Percentiles rank a stretch among this genome's conserved stretches.
These are phyloP conservation scores for Nigrospora oryzae DNA, from an alignment of 2,329 filamentous ascomycete species.

Conservation along the genomic window DNA sequence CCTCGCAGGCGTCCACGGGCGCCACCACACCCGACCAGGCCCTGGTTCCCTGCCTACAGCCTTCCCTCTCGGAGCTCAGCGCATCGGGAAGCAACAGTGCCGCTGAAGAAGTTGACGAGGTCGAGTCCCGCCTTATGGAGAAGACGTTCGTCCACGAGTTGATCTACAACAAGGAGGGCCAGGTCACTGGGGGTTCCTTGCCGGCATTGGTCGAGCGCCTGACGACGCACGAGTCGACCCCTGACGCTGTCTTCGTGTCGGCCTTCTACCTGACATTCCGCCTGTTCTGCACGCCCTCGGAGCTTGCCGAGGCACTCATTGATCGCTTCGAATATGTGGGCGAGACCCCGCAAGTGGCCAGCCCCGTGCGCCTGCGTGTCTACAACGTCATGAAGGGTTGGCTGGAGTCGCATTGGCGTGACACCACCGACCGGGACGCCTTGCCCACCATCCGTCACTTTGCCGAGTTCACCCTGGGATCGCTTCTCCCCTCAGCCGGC, in stretches of 20 bases:
- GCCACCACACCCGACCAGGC: slow-evolving; percentile 75
- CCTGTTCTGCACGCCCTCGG: slow-evolving; percentile 74
- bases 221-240: slow-evolving; percentile 86
- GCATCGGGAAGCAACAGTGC: slow-evolving; percentile 54
- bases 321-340: slow-evolving; percentile 89
- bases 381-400: slow-evolving; percentile 97
- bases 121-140: slow-evolving; percentile 77
- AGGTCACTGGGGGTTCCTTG: slow-evolving; percentile 87
- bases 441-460: slow-evolving; percentile 72
- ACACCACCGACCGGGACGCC: slow-evolving; percentile 69
- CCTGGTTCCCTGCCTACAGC: slow-evolving; percentile 45
- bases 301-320: slow-evolving; percentile 75
- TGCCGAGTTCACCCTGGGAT: slow-evolving; percentile 62
- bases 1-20: slow-evolving; percentile 77
- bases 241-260: slow-evolving; percentile 83
- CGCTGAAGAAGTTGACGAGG: slow-evolving; percentile 70
- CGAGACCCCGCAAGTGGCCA: slow-evolving; percentile 65
- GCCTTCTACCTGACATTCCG: slow-evolving; percentile 96
- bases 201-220: slow-evolving; percentile 88
- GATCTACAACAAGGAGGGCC: slow-evolving; percentile 87
- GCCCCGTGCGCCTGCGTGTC: slow-evolving; percentile 78
- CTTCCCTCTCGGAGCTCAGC: slow-evolving; percentile 62
- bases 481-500: slow-evolving; percentile 66
- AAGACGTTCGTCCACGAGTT: slow-evolving; percentile 89
- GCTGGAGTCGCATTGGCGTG: slow-evolving; percentile 92